Evolutionary conservation across 1,139 yeast species (phyloP).

Genomic region (Lodderomyces metapsilosis): DNA sequence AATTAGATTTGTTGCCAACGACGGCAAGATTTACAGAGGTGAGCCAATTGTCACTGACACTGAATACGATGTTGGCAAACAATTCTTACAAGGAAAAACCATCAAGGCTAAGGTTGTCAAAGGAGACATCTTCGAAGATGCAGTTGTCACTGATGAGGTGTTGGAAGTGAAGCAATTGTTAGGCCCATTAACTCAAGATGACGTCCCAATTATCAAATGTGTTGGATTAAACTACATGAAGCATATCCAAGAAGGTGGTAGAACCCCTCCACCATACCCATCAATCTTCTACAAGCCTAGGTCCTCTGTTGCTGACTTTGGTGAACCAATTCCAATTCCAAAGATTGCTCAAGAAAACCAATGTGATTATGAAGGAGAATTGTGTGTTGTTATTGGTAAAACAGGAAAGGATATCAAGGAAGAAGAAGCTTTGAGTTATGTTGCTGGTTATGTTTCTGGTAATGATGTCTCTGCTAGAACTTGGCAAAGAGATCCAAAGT

Average conservation of each 20-base stretch:
- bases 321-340: conserved; percentile 1
- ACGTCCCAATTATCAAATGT: neutral
- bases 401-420: neutral
- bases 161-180: conserved; percentile 1
- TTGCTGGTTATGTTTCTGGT: conserved; percentile 1
- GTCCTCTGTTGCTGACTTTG: neutral
- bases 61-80: conserved; percentile 1
- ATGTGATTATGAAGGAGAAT: conserved; percentile 1
- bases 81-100: neutral
- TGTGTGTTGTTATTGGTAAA: conserved; percentile 1
- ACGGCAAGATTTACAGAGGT: neutral
- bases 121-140: neutral
- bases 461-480: conserved; percentile 2
- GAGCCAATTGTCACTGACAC: conserved; percentile 2
- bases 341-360: conserved; percentile 1
- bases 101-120: neutral
- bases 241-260: conserved; percentile 1
- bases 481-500: neutral
- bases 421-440: conserved; percentile 1
- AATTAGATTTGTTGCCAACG: conserved; percentile 2
- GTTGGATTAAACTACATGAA: conserved; percentile 1
- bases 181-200: conserved; percentile 1
- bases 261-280: conserved; percentile 1
- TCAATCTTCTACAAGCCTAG: neutral
- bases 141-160: neutral